phyloP scores from a whole-genome alignment of 495 filamentous ascomycete genomes.

The Filosporella fistucella region DNA sequence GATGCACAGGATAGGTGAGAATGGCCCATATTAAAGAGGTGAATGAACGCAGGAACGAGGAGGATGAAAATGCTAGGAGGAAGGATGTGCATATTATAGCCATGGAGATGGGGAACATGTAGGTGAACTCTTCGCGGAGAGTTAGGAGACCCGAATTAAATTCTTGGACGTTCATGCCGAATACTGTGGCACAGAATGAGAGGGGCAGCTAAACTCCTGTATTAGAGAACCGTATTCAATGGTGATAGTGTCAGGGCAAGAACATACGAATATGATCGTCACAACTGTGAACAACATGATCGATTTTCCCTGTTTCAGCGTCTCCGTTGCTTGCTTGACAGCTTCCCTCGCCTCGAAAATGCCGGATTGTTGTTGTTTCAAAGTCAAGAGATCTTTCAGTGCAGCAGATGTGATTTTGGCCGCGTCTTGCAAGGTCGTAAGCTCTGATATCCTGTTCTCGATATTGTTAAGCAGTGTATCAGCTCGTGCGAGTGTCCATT shows the following conservation, averaged over 20 bases:
- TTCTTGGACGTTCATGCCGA: slow-evolving; percentile 1
- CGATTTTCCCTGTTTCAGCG: slow-evolving; percentile 50
- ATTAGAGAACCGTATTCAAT: too few relatives aligned
- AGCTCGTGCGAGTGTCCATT: slow-evolving; percentile 16
- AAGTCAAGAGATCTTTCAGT: slow-evolving; percentile 17
- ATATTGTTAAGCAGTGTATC: slow-evolving; percentile 22
- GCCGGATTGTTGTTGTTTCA: slow-evolving; percentile 63
- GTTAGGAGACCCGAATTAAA: neutral
- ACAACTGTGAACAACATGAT: slow-evolving; percentile 64
- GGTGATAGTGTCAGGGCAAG: too few relatives aligned
- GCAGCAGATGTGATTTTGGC: slow-evolving; percentile 22
- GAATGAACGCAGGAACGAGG: neutral
- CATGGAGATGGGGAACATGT: slow-evolving; percentile 1
- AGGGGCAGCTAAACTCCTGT: slow-evolving; percentile 2
- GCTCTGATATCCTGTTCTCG: slow-evolving; percentile 20
- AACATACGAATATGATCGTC: slow-evolving; percentile 49
- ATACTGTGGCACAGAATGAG: neutral
- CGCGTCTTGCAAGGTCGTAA: slow-evolving; percentile 20
- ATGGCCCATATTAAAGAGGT: neutral
- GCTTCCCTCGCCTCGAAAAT: slow-evolving; percentile 55
- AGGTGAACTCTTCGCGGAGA: neutral
- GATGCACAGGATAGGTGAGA: neutral
- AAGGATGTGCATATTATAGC: neutral
- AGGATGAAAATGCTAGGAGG: neutral
- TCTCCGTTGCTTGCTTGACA: slow-evolving; percentile 50